Percentiles rank a stretch among this genome's conserved stretches.
phyloP scores from a whole-genome alignment of 306 rosid species.

The Quercus glauca region DNA sequence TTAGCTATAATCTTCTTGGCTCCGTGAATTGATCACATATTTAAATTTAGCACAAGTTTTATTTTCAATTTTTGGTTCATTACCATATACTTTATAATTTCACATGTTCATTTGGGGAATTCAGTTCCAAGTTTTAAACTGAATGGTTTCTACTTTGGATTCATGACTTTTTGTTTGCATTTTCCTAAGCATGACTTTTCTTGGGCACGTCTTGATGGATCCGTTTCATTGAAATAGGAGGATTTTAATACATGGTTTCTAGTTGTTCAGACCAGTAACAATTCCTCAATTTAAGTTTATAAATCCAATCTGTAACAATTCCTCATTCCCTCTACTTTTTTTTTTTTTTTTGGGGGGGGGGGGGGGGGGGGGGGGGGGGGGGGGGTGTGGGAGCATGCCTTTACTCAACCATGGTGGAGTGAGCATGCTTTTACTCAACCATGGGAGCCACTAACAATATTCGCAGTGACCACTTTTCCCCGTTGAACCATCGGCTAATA shows the following conservation, averaged over 20 bases:
- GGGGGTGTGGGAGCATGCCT: no score
- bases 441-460: no score
- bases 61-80: not conserved
- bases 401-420: no score
- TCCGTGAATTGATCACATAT: no score
- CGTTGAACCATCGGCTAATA: no score
- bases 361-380: no score
- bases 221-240: not conserved
- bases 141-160: slow-evolving; percentile 12
- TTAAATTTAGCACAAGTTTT: not conserved
- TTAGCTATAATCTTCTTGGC: no score
- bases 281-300: no score
- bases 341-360: no score
- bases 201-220: not conserved
- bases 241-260: not conserved
- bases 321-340: no score
- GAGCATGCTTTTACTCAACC: no score
- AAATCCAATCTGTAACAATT: not conserved
- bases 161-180: not conserved
- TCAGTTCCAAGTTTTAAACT: not conserved
- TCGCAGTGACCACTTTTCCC: no score
- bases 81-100: not conserved
- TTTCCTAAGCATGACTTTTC: not conserved
- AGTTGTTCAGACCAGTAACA: not conserved
- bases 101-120: slow-evolving; percentile 1